A percentile compares a stretch with the other conserved stretches of the same genome.
Conservation (phyloP, 2,329 filamentous ascomycete genomes). For the Pseudogymnoascus sp. region DNA sequence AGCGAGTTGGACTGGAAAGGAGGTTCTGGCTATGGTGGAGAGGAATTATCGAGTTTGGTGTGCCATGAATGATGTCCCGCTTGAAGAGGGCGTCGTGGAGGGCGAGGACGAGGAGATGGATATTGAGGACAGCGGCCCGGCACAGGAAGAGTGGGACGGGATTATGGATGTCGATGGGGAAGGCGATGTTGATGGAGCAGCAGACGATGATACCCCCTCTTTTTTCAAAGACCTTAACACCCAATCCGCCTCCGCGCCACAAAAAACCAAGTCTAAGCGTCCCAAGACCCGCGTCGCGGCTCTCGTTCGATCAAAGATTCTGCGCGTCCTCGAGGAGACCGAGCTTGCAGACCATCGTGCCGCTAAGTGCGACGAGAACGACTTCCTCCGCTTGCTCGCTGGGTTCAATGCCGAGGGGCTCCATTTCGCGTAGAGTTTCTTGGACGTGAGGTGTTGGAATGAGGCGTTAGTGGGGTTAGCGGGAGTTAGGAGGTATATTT, state of each 20-base stretch:
- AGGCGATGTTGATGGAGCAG: conserved; percentile 28
- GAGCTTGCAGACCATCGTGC: conserved; percentile 72
- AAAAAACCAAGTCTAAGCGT: conserved; percentile 59
- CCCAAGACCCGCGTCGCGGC: conserved; percentile 73
- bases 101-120: conserved; percentile 40
- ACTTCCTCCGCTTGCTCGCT: conserved; percentile 72
- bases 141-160: conserved; percentile 42
- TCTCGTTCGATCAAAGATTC: conserved; percentile 78
- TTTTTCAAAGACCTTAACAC: conserved; percentile 65
- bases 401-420: conserved; percentile 90
- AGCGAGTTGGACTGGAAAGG: conserved; percentile 70
- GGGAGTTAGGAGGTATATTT: conserved; percentile 2
- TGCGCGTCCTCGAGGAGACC: conserved; percentile 75
- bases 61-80: conserved; percentile 69
- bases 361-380: conserved; percentile 83
- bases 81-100: conserved; percentile 57
- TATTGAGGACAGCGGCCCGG: conserved; percentile 37
- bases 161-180: conserved; percentile 42
- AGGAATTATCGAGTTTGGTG: conserved; percentile 87
- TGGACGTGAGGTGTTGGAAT: neutral
- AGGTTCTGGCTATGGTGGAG: conserved; percentile 75
- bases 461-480: conserved; percentile 1
- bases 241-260: conserved; percentile 25
- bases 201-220: conserved; percentile 64
- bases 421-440: conserved; percentile 60